Conservation (phyloP, 2,329 filamentous ascomycete species). For the Hypoxylon sp. region DNA sequence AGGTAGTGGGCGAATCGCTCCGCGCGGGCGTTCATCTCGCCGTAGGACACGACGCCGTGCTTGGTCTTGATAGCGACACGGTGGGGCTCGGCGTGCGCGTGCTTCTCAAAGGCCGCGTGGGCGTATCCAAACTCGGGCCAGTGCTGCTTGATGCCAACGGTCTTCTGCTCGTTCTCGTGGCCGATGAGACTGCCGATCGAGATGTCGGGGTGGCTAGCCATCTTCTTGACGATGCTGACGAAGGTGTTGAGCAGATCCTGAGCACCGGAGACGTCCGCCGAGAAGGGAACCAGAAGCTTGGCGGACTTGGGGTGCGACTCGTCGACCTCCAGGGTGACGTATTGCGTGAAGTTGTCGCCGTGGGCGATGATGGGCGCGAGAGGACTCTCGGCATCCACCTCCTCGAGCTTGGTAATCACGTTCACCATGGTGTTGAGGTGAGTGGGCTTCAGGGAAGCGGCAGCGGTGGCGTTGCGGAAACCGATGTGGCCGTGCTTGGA, state of each 20-base stretch:
- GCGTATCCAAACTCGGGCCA: background rate
- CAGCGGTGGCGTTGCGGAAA: constrained; percentile 43
- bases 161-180: constrained; percentile 1
- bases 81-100: background rate
- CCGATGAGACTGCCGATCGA: constrained; percentile 5
- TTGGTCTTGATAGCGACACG: constrained; percentile 4
- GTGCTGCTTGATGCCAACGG: background rate
- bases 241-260: constrained; percentile 4
- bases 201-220: background rate
- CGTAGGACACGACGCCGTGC: background rate
- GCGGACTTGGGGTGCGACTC: constrained; percentile 1
- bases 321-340: constrained; percentile 3
- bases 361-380: constrained; percentile 4
- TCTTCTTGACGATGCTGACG: constrained; percentile 4
- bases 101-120: constrained; percentile 1
- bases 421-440: constrained; percentile 28
- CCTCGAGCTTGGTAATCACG: constrained; percentile 8
- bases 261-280: background rate
- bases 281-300: constrained; percentile 4
- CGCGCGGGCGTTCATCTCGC: constrained; percentile 4
- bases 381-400: constrained; percentile 1
- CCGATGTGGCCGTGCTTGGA: constrained; percentile 49
- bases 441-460: constrained; percentile 13
- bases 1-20: constrained; percentile 5
- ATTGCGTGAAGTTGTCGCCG: constrained; percentile 8